Conservation (phyloP, 306 rosid genomes). For the Aeschynomene evenia region DNA sequence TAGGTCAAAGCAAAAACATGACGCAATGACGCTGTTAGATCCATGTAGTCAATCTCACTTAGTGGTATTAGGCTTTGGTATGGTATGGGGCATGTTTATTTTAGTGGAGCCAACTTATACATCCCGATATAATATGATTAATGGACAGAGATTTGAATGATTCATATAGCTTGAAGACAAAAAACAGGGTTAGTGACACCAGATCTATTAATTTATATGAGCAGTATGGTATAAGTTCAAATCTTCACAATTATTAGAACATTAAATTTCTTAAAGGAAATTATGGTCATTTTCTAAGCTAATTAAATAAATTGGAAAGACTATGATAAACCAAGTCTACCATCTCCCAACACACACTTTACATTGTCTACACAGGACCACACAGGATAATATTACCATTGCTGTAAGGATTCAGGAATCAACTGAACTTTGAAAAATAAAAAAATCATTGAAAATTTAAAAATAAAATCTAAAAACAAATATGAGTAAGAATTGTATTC, state of each 20-base stretch:
- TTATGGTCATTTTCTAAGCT: neutral
- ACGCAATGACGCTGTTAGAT: no score
- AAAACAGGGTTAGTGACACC: neutral
- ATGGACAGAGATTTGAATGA: neutral
- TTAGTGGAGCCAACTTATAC: neutral
- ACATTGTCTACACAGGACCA: neutral
- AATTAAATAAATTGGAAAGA: neutral
- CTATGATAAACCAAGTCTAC: neutral
- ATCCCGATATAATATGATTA: neutral
- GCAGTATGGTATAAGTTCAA: neutral
- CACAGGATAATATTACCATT: neutral
- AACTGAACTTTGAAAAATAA: neutral
- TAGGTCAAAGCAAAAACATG: no score
- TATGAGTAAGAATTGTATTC: neutral
- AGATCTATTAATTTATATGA: neutral
- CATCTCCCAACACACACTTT: neutral
- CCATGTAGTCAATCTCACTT: no score
- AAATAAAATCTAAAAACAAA: neutral
- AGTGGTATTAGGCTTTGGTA: no score
- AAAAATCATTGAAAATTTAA: neutral
- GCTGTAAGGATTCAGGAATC: neutral
- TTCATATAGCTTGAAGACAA: neutral
- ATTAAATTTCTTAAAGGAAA: conserved; percentile 14
- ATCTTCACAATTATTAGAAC: neutral
- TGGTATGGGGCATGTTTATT: neutral